Evolutionary conservation across 2,329 filamentous ascomycete genomes (phyloP).

Genomic region (Alternaria postmessia): DNA sequence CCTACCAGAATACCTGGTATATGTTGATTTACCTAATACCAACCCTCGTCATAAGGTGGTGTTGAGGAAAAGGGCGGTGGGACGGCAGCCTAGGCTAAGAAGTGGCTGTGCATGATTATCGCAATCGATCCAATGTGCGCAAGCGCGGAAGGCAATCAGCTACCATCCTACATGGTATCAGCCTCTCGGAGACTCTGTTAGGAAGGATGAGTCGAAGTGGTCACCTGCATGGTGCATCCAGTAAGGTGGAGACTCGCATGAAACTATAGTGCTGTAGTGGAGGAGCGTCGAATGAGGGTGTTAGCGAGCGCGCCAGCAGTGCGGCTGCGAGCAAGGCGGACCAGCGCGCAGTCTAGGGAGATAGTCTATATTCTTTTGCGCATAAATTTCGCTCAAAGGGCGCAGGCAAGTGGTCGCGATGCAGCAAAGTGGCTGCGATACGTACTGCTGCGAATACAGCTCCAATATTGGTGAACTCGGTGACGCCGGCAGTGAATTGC

Average conservation of each 20-base stretch:
- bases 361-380: background rate
- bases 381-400: background rate
- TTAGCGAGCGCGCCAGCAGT: background rate
- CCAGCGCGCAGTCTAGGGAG: background rate
- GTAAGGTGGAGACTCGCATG: background rate
- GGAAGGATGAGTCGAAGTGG: background rate
- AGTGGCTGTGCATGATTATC: background rate
- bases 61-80: conserved; percentile 4
- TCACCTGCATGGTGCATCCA: background rate
- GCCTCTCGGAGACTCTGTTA: background rate
- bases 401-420: background rate
- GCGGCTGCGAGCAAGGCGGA: background rate
- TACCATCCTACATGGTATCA: background rate
- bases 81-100: background rate
- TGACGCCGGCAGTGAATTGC: background rate
- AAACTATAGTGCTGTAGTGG: background rate
- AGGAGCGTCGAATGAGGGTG: background rate
- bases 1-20: background rate
- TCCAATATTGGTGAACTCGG: background rate
- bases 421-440: background rate
- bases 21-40: background rate
- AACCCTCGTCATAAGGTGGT: background rate
- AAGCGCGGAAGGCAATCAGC: background rate
- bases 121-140: background rate
- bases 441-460: background rate